phyloP scores from a whole-genome alignment of 345 rosid genomes.

The Salix dunnii region DNA sequence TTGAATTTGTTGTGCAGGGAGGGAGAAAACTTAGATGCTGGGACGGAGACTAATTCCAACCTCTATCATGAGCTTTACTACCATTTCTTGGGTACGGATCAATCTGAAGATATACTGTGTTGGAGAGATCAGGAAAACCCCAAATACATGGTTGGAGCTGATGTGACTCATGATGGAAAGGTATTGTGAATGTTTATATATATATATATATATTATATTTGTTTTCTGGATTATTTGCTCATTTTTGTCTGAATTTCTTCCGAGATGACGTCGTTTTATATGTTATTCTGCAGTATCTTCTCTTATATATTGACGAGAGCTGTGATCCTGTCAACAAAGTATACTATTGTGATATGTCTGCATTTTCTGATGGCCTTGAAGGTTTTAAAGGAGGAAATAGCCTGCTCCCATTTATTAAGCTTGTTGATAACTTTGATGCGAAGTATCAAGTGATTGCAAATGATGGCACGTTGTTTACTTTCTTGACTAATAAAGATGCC shows the following conservation, averaged over 20 bases:
- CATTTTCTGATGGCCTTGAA: constrained; percentile 59
- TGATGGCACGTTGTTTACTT: constrained; percentile 69
- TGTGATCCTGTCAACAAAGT: constrained; percentile 86
- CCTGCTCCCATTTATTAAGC: constrained; percentile 72
- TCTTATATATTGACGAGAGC: constrained; percentile 48
- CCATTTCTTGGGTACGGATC: constrained; percentile 74
- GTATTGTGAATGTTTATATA: constrained; percentile 25
- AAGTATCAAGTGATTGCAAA: constrained; percentile 60
- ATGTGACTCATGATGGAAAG: constrained; percentile 85
- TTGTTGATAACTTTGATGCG: constrained; percentile 68
- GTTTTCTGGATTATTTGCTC: not conserved
- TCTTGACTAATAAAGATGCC: constrained; percentile 75
- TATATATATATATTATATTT: too few species aligned
- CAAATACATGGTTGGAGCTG: constrained; percentile 46
- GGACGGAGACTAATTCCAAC: constrained; percentile 82
- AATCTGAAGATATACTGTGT: constrained; percentile 81
- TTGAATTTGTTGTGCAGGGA: constrained; percentile 43
- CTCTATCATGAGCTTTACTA: constrained; percentile 77
- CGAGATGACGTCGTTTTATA: constrained; percentile 6
- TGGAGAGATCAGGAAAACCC: constrained; percentile 89
- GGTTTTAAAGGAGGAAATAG: constrained; percentile 46
- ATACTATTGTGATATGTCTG: constrained; percentile 65
- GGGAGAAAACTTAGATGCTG: constrained; percentile 79
- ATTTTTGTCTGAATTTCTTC: not conserved
- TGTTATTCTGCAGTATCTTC: constrained; percentile 56